Evolutionary conservation across 805 yeast species (phyloP).

Genomic region (Candida saitoana): DNA sequence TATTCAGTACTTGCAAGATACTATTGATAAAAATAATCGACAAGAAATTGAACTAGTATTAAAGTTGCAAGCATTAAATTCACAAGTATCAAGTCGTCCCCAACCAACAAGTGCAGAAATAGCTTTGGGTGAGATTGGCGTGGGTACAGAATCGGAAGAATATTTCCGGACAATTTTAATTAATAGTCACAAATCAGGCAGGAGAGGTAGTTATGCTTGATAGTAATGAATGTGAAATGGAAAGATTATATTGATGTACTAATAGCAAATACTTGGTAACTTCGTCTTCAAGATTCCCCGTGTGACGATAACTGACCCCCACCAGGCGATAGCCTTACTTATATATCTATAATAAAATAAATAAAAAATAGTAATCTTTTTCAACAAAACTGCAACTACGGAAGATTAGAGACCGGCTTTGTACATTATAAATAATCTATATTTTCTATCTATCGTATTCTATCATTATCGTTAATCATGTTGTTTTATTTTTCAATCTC

Average conservation of each 20-base stretch:
- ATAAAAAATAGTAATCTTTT: no score
- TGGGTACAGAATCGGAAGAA: constrained; percentile 65
- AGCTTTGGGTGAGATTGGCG: constrained; percentile 74
- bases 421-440: no score
- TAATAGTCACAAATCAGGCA: constrained; percentile 17
- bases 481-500: constrained; percentile 20
- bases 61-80: constrained; percentile 53
- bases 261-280: no score
- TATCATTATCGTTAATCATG: not conserved
- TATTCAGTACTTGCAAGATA: constrained; percentile 59
- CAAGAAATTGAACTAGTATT: constrained; percentile 71
- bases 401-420: no score
- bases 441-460: constrained; percentile 2
- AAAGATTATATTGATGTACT: no score
- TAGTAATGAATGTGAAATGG: no score
- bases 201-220: constrained; percentile 16
- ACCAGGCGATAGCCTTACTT: no score
- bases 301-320: no score
- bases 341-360: no score
- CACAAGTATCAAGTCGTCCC: constrained; percentile 27
- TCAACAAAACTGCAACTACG: no score
- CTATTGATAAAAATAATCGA: constrained; percentile 74
- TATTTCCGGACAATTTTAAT: constrained; percentile 24
- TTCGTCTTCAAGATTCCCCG: no score
- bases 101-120: constrained; percentile 72